phyloP scores from a whole-genome alignment of 345 rosid species.

The Brassica cretica region DNA sequence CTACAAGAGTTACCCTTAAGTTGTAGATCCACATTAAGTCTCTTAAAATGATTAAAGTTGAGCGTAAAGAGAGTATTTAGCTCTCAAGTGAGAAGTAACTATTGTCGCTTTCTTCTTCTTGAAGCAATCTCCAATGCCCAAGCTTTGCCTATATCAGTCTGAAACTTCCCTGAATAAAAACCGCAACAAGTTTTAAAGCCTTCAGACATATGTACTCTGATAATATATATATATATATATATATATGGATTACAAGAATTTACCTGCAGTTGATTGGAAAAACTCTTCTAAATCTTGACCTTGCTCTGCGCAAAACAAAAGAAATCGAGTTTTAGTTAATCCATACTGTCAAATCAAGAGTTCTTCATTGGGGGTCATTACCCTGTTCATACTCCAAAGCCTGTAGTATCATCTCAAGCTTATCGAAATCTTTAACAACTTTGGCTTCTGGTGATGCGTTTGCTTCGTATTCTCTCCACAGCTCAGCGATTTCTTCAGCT shows the following conservation, averaged over 20 bases:
- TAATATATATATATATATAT: not conserved
- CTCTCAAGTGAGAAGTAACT: conserved; percentile 11
- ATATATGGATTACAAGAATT: not conserved
- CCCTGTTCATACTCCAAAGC: conserved; percentile 94
- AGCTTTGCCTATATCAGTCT: conserved; percentile 83
- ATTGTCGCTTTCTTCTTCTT: conserved; percentile 53
- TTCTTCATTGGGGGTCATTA: conserved; percentile 32
- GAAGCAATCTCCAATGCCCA: conserved; percentile 83
- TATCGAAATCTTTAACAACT: conserved; percentile 93
- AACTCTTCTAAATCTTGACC: conserved; percentile 88
- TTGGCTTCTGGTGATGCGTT: conserved; percentile 91
- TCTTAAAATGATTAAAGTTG: not conserved
- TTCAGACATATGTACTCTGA: not conserved
- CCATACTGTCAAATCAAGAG: not conserved
- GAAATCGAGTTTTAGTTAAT: conserved; percentile 22
- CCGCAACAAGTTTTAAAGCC: not conserved
- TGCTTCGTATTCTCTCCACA: conserved; percentile 93
- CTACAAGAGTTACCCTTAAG: not conserved
- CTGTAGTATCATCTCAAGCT: conserved; percentile 95
- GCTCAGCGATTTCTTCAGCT: conserved; percentile 73
- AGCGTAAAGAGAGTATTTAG: not conserved
- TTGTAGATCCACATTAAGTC: not conserved
- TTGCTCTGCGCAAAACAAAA: conserved; percentile 61
- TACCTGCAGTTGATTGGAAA: conserved; percentile 90
- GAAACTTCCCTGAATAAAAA: conserved; percentile 70